A percentile compares a stretch with the other conserved stretches of the same genome.
Conservation (phyloP, 1,284 basidiomycete genomes). For the Psilocybe mexicana region DNA sequence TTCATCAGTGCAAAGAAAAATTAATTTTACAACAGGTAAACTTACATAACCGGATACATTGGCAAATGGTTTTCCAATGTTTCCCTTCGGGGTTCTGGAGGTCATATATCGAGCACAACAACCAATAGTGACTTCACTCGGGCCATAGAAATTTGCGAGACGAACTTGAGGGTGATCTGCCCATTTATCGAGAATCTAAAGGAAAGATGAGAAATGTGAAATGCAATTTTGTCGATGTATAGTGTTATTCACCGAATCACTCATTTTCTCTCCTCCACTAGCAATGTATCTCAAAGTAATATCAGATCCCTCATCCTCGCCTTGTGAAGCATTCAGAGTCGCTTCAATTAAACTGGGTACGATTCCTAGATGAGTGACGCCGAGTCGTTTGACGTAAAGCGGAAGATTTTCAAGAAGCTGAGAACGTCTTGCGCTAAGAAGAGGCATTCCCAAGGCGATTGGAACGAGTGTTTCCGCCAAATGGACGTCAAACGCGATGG, state of each 20-base stretch:
- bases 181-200: constrained; percentile 53
- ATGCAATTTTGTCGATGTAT: background rate
- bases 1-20: background rate
- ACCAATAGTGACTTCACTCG: constrained; percentile 47
- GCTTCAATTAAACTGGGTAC: constrained; percentile 58
- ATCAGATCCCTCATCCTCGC: constrained; percentile 27
- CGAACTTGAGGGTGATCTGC: constrained; percentile 44
- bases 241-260: constrained; percentile 41
- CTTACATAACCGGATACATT: constrained; percentile 35
- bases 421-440: constrained; percentile 45
- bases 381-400: constrained; percentile 41
- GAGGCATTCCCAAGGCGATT: constrained; percentile 46
- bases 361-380: constrained; percentile 52
- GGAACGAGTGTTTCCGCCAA: constrained; percentile 46
- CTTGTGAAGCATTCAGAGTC: constrained; percentile 42
- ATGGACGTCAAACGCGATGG: constrained; percentile 54
- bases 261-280: constrained; percentile 57
- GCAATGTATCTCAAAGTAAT: constrained; percentile 46
- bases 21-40: background rate
- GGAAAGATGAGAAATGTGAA: background rate
- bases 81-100: constrained; percentile 40
- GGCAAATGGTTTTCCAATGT: constrained; percentile 41
- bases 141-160: constrained; percentile 54
- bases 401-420: constrained; percentile 50
- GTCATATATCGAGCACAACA: constrained; percentile 50